Evolutionary conservation across 306 rosid species (phyloP).

Genomic region (Quercus rubra): DNA sequence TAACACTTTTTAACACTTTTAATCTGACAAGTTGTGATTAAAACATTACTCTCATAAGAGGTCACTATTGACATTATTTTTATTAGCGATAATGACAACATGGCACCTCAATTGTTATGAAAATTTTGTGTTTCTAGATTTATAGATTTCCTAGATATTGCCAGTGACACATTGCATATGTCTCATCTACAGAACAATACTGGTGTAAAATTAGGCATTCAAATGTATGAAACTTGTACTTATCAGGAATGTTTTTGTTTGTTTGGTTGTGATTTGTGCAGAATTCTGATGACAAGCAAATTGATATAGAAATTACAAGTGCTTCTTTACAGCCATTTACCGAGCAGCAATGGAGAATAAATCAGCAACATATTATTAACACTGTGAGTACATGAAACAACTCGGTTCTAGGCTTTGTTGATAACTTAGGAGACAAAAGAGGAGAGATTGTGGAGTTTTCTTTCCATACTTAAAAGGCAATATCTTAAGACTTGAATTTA

Average conservation of each 20-base stretch:
- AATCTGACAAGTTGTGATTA: too few species aligned
- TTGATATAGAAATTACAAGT: constrained; percentile 44
- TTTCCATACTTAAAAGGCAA: not conserved
- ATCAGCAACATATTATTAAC: constrained; percentile 69
- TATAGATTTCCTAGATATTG: too few species aligned
- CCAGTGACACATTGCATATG: not conserved
- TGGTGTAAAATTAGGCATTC: not conserved
- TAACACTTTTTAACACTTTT: not conserved
- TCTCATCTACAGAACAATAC: not conserved
- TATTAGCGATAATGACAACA: too few species aligned
- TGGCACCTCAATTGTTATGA: not conserved
- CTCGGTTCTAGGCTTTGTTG: not conserved
- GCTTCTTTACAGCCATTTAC: constrained; percentile 78
- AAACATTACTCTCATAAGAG: too few species aligned
- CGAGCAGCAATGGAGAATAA: constrained; percentile 57
- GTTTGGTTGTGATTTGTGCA: constrained; percentile 7
- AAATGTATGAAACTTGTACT: not conserved
- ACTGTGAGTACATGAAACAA: constrained; percentile 33
- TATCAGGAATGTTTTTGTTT: not conserved
- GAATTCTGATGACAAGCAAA: constrained; percentile 40
- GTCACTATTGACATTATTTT: too few species aligned
- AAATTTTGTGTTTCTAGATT: not conserved
- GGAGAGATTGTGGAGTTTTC: not conserved
- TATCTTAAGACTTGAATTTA: too few species aligned
- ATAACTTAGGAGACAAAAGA: not conserved